Evolutionary conservation across 1,284 basidiomycete genomes (phyloP), one percentile per base, ranked within the genome.

Genomic region (Heterobasidion irregulare): DNA sequence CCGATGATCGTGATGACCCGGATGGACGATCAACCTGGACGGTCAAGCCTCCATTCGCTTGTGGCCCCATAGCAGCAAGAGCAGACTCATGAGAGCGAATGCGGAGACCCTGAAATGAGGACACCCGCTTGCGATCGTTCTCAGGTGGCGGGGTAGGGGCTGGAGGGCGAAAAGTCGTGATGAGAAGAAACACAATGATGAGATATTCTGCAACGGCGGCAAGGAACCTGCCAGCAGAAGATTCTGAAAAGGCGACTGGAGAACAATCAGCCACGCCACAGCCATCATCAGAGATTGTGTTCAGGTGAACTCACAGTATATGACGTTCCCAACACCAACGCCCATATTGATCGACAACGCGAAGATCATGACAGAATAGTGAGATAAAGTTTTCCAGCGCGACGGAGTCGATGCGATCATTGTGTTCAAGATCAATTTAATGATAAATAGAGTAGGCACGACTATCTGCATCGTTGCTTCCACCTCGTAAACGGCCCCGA

Each of bases 211-310:
- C 83, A 48, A 83, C 67, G 15, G 81, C 82, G 61, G 84, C 81
- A 56, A 90, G 73, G 61, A 89, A 80, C 46, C 84, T 81, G n/a
- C 86, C 88, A 5, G 86, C 69, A 8, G 76, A 74, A 9, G 80
- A 80, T 66, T 89, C 87, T 1, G 86, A 79, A 63, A 89, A 88
- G 55, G 74, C 69, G 63, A 84, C 86, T 89, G 35, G 46, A 38
- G 7, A 43, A 50, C n/a, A 32, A 53, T 47, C 7, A 56, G 53
- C 41, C 18, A 43, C 54, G 43, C 64, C 8, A 19, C 61, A 60
- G 55, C 6, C 7, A 44, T 13, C 13, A 44, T 13, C 16, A 44
- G 12, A 44, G 4, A 44, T 16, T 13, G 16, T 44, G 16, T 13
- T 44, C 5, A 44, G 12, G 16, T 6, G 16, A 13, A 13, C 41